These are phyloP conservation scores for Annona cherimola DNA, from an alignment of 164 flowering plant genomes.

Conservation along the genomic window DNA sequence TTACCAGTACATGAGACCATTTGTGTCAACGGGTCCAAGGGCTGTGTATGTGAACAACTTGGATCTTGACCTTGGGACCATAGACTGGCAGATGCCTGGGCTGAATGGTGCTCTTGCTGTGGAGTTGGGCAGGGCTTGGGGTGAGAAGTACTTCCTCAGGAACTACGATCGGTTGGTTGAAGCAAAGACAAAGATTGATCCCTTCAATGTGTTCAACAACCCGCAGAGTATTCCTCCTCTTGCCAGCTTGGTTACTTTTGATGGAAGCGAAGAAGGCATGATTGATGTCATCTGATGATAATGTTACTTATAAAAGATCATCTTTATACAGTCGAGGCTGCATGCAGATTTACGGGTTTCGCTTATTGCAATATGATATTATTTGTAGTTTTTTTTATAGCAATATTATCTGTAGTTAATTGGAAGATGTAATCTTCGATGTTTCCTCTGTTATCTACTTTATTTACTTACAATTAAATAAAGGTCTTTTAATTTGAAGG, in stretches of 20 bases:
- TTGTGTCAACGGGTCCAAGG: constrained; percentile 18
- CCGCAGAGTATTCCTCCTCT: constrained; percentile 54
- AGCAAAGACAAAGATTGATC: constrained; percentile 46
- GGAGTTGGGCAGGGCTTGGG: constrained; percentile 41
- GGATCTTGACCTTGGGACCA: constrained; percentile 26
- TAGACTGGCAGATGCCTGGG: not conserved
- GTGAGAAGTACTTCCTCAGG: constrained; percentile 47
- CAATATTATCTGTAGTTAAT: no score
- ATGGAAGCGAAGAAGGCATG: no score
- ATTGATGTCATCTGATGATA: no score
- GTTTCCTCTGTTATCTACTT: no score
- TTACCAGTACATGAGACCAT: constrained; percentile 20
- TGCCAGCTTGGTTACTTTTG: not conserved
- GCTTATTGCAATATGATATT: no score
- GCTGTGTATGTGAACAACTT: constrained; percentile 21
- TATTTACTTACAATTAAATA: no score
- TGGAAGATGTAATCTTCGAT: no score
- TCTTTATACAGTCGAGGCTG: no score
- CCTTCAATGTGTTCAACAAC: constrained; percentile 36
- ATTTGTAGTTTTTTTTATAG: no score
- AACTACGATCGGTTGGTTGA: constrained; percentile 45
- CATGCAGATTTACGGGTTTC: no score
- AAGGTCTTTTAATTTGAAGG: no score
- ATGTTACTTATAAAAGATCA: no score
- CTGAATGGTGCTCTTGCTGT: constrained; percentile 6